Conservation (phyloP, 2,329 filamentous ascomycete genomes). For the Pyricularia sp. region DNA sequence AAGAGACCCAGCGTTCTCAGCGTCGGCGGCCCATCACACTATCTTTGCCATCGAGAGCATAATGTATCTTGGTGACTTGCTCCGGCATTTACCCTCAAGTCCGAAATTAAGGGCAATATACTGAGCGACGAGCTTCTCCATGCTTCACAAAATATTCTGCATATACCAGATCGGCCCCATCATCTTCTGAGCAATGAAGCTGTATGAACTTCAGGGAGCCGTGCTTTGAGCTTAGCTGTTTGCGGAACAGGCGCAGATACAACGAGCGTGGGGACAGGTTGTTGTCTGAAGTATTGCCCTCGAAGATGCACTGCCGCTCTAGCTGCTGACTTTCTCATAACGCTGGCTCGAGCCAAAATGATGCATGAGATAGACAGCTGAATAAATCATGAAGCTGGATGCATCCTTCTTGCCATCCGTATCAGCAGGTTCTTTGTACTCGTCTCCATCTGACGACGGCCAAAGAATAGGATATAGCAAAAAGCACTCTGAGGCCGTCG, state of each 20-base stretch:
- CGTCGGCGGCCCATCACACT: neutral
- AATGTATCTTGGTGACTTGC: neutral
- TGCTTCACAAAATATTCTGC: neutral
- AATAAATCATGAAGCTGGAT: neutral
- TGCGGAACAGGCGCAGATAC: neutral
- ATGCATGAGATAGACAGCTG: neutral
- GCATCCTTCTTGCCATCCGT: neutral
- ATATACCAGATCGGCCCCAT: neutral
- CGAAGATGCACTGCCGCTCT: neutral
- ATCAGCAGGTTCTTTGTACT: neutral
- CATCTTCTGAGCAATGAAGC: neutral
- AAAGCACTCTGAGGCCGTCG: neutral
- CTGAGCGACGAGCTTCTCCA: neutral
- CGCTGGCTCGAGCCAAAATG: neutral
- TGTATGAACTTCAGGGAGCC: neutral
- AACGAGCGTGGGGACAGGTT: neutral
- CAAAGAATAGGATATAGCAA: neutral
- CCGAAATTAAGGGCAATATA: neutral
- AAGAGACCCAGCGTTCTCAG: neutral
- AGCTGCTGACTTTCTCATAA: neutral
- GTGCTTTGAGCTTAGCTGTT: neutral
- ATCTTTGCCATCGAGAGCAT: neutral
- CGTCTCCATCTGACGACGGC: neutral
- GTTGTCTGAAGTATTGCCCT: neutral
- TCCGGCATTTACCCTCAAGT: neutral